phyloP scores from a whole-genome alignment of 2,329 filamentous ascomycete species.

The Cadophora gregata region DNA sequence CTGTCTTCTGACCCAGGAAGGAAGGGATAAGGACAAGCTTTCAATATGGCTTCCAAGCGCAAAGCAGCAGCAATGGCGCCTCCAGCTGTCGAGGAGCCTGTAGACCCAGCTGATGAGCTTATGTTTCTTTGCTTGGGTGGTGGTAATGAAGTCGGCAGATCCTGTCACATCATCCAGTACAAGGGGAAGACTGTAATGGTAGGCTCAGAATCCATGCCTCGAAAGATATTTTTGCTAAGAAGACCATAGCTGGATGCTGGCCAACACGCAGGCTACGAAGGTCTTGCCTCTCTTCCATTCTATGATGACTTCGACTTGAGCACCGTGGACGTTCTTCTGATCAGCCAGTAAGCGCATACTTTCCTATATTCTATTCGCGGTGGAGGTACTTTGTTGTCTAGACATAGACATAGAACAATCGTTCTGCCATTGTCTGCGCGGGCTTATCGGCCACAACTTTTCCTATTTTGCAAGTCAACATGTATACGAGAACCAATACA shows the following conservation, averaged over 20 bases:
- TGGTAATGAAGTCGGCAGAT: constrained; percentile 95
- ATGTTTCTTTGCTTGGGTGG: constrained; percentile 93
- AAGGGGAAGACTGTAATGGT: constrained; percentile 99
- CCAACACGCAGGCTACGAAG: constrained; percentile 95
- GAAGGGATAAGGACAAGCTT: constrained; percentile 8
- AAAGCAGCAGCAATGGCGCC: constrained; percentile 79
- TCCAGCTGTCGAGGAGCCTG: constrained; percentile 74
- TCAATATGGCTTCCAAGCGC: constrained; percentile 88
- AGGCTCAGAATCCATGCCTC: constrained; percentile 43
- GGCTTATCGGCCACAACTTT: constrained; percentile 22
- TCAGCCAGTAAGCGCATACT: constrained; percentile 88
- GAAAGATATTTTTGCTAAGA: constrained; percentile 17
- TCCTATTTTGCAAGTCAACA: constrained; percentile 30
- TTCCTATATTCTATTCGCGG: constrained; percentile 12
- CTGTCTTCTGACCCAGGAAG: background rate
- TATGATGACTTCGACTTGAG: constrained; percentile 99
- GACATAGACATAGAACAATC: constrained; percentile 3
- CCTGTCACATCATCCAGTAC: constrained; percentile 98
- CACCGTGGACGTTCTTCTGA: constrained; percentile 94
- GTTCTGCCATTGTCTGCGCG: constrained; percentile 4
- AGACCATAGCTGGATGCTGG: constrained; percentile 83
- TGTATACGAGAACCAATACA: constrained; percentile 54
- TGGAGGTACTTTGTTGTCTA: background rate
- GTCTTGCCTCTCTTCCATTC: constrained; percentile 90
- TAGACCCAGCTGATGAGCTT: constrained; percentile 92